Base-by-base conservation (phyloP, 2,329 filamentous ascomycete species). In the Cordyceps fumosorosea region DNA sequence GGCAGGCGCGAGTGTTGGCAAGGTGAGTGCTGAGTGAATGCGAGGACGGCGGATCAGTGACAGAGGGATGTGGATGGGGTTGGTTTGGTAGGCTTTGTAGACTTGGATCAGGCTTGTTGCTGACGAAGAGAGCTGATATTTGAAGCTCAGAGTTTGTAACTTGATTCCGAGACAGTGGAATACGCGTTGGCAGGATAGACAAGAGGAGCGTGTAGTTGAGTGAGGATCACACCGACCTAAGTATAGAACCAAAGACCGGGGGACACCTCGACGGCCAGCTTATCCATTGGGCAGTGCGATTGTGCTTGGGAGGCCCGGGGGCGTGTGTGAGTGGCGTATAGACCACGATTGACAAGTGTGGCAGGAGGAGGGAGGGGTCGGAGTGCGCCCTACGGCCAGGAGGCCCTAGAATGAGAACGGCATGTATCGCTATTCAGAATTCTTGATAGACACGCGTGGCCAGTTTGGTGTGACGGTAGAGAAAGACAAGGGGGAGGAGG, bases 191-290 rank as follows among this genome's bases (percentile, higher is more conserved):
- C 18, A n/a, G 26, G 10, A 42, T 34, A 16, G 26, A 18, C 18
- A 52, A n/a, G 22, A 59, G 45, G 14, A 50, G 45, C 45, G 45
- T 50, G 45, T 20, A 52, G 29, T 7, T 42, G 29, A 22, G 26
- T 26, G 57, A 60, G 57, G 57, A 34, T 44, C 48, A 50, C 40
- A 40, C 32, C 48, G 50, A 53, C 57, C 57, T 60, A 60, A 60
- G 57, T 60, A 47, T 47, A 54, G 8, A 20, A 53, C 37, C 48
- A 60, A 45, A 53, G 50, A 60, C 57, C 26, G 40, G 57, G 50
- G 29, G 48, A 24, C 37, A 37, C 48, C 51, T 54, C 57, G 18
- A 29, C 24, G 37, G 29, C 24, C 37, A 51, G 57, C 50, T 32
- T 18, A 29, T 44, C 56, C 48, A 59, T 59, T 42, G 34, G 44